A percentile compares a stretch with the other conserved stretches of the same genome.
phyloP scores from a whole-genome alignment of 495 filamentous ascomycete genomes.

The Xylaria bambusicola region DNA sequence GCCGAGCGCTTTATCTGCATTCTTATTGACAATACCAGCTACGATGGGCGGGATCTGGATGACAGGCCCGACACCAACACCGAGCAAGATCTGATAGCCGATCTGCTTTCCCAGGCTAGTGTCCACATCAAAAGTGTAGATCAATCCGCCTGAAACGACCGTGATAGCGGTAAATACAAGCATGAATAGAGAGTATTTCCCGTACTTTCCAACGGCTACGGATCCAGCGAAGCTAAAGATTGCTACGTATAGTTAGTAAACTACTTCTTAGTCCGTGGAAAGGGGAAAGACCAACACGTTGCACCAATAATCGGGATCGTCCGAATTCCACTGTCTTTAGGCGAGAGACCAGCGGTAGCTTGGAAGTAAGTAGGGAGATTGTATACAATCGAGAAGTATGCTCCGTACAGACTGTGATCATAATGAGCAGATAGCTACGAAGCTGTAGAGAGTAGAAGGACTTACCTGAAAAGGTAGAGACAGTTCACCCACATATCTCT shows the following conservation, averaged over 20 bases:
- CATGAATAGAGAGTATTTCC: conserved; percentile 69
- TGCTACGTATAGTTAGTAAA: conserved; percentile 26
- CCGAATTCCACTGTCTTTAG: conserved; percentile 65
- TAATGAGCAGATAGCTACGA: background rate
- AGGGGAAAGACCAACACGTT: conserved; percentile 33
- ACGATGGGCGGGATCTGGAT: conserved; percentile 48
- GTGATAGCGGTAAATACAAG: conserved; percentile 54
- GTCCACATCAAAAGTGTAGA: conserved; percentile 53
- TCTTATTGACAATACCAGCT: conserved; percentile 37
- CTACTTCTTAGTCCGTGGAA: conserved; percentile 43
- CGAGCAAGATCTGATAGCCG: conserved; percentile 61
- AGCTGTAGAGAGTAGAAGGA: conserved; percentile 20
- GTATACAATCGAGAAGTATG: conserved; percentile 43
- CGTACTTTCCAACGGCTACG: conserved; percentile 54
- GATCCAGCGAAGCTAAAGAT: conserved; percentile 44
- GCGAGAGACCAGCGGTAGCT: conserved; percentile 63
- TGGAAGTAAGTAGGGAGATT: conserved; percentile 81
- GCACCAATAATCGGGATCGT: conserved; percentile 64
- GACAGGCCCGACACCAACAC: conserved; percentile 54
- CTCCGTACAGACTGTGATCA: conserved; percentile 29
- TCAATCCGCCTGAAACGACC: conserved; percentile 61
- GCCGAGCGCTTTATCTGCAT: conserved; percentile 10
- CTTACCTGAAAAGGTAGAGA: conserved; percentile 38
- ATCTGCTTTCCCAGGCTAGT: conserved; percentile 49
- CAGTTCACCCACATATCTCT: conserved; percentile 39